Evolutionary conservation across 1,284 basidiomycete genomes (phyloP), one percentile per base, ranked within the genome.

Genomic region (Sphaerobolus stellatus): DNA sequence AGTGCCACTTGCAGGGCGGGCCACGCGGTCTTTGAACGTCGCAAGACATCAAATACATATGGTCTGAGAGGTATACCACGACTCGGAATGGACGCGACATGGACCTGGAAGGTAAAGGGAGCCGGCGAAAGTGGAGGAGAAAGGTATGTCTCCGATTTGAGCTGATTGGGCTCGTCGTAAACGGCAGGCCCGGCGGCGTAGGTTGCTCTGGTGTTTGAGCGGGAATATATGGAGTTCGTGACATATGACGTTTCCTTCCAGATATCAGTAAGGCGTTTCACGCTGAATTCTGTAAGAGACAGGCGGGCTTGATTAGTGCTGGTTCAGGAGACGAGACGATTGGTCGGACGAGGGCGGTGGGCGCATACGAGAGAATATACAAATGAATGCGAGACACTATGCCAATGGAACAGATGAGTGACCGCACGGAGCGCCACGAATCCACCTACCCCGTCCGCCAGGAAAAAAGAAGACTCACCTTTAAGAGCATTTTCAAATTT

Each of bases 11-110:
- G 88, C 5, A 91, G 75, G 14, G 90, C 85, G 44, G 76, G 81
- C 20, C 83, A 85, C 9, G 88, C 88, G 1, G 88, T 90, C 50
- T 84, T 78, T 16, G 88, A 90, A 25, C 87, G 83, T 49, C 84
- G 77, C 25, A 90, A 76, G 7, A 90, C 86, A 67, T 91, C 86
- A 65, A 88, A 85, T 16, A 91, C 86, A 59, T 90, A 90, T 6
- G 47, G 34, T 18, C 50, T 41, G 22, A 56, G 34, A 2, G 57
- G 59, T 18, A 58, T 54, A 11, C 48, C 14, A 41, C 53, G 54
- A 33, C 47, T 34, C 3, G 57, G 13, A 29, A 22, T 31, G 9
- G 53, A 22, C n/a, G n/a, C n/a, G n/a, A n/a, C n/a, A n/a, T n/a
- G n/a, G 14, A 43, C 30, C 16, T 48, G 11, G 8, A 36, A n/a